These are phyloP conservation scores for Coprinopsis strossmayeri DNA, from an alignment of 768 basidiomycete species.

Conservation along the genomic window DNA sequence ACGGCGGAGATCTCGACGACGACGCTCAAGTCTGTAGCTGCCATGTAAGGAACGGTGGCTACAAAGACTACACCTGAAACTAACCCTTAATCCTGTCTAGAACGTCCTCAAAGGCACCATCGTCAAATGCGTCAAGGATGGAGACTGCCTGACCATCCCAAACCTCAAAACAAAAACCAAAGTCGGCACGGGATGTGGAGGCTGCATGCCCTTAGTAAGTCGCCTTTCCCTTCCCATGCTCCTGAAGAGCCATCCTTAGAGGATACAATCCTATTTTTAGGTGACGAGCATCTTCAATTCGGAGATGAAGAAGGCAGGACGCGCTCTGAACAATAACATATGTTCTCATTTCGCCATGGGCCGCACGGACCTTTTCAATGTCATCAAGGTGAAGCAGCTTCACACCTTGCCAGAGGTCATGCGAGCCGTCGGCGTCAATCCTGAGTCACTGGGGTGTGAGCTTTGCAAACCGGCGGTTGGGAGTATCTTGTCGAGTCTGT, in stretches of 20 bases:
- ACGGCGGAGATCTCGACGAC: slow-evolving; percentile 64
- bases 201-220: slow-evolving; percentile 52
- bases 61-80: neutral
- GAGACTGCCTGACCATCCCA: slow-evolving; percentile 37
- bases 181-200: slow-evolving; percentile 67
- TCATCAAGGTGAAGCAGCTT: slow-evolving; percentile 58
- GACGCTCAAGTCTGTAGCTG: slow-evolving; percentile 70
- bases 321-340: slow-evolving; percentile 48
- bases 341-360: slow-evolving; percentile 62
- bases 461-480: slow-evolving; percentile 67
- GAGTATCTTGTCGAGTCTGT: slow-evolving; percentile 40
- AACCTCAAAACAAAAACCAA: slow-evolving; percentile 64
- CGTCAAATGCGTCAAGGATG: slow-evolving; percentile 41
- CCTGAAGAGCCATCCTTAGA: neutral
- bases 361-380: slow-evolving; percentile 60
- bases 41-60: slow-evolving; percentile 31
- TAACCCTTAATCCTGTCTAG: slow-evolving; percentile 17
- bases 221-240: slow-evolving; percentile 22
- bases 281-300: slow-evolving; percentile 35
- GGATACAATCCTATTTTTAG: slow-evolving; percentile 9
- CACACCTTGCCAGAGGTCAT: slow-evolving; percentile 51
- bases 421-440: slow-evolving; percentile 37
- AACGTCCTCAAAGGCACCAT: slow-evolving; percentile 62
- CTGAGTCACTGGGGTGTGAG: slow-evolving; percentile 59
- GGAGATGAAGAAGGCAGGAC: slow-evolving; percentile 65